A percentile compares a stretch with the other conserved stretches of the same genome.
These are phyloP conservation scores for Candida verbasci DNA, from an alignment of 805 yeast species.

Conservation along the genomic window DNA sequence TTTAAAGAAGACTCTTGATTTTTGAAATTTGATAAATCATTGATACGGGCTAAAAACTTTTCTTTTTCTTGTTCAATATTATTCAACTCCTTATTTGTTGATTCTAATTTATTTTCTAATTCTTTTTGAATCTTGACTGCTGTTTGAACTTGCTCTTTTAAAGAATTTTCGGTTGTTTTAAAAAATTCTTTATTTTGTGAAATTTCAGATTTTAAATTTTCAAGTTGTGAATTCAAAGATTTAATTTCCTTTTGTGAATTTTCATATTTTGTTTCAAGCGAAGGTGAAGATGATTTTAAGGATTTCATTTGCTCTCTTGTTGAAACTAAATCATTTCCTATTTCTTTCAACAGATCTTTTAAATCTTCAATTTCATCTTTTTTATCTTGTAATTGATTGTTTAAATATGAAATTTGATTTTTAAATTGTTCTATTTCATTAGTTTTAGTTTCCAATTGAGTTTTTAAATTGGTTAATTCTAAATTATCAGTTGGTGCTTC, in stretches of 20 bases:
- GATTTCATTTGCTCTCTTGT: conserved; percentile 57
- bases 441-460: conserved; percentile 5
- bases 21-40: conserved; percentile 25
- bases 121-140: conserved; percentile 8
- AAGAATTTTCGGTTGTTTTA: conserved; percentile 2
- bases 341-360: conserved; percentile 68
- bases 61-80: conserved; percentile 31
- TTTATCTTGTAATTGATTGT: conserved; percentile 34
- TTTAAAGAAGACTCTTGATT: conserved; percentile 43
- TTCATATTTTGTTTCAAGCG: conserved; percentile 1
- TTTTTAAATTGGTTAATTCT: too few relatives aligned
- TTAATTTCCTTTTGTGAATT: not conserved
- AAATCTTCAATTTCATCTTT: conserved; percentile 63
- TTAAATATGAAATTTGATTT: conserved; percentile 13
- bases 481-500: too few relatives aligned
- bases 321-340: conserved; percentile 77
- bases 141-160: conserved; percentile 4
- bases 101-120: conserved; percentile 12
- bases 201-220: too few relatives aligned
- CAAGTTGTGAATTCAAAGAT: not conserved
- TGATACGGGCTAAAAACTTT: conserved; percentile 29
- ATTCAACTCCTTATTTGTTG: conserved; percentile 22
- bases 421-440: not conserved
- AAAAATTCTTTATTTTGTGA: too few relatives aligned
- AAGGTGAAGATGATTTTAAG: conserved; percentile 1